Conservation (phyloP, 2,329 filamentous ascomycete genomes). For the Cladosporium austrohemisphaericum region DNA sequence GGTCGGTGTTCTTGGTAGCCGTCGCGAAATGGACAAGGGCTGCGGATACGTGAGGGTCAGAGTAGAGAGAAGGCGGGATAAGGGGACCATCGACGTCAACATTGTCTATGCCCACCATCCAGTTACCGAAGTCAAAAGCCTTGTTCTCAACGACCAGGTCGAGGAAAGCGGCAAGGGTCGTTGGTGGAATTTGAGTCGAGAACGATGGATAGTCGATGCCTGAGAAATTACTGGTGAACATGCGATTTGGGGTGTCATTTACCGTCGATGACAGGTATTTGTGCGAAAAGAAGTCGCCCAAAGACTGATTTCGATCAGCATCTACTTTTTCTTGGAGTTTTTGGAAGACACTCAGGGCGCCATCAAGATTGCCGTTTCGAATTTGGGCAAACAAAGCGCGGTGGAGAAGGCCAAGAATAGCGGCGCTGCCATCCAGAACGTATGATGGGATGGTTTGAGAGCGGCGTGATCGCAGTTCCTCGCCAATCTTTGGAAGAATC, state of each 20-base stretch:
- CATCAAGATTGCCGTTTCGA: constrained; percentile 35
- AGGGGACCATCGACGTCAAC: constrained; percentile 53
- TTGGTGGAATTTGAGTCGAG: constrained; percentile 43
- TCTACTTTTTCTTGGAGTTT: constrained; percentile 41
- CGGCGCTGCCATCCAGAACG: constrained; percentile 43
- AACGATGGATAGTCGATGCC: constrained; percentile 45
- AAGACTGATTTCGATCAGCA: constrained; percentile 40
- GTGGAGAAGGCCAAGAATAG: constrained; percentile 42
- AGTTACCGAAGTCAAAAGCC: constrained; percentile 49
- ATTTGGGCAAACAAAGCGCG: constrained; percentile 40
- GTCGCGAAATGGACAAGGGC: constrained; percentile 54
- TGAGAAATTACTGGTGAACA: constrained; percentile 30
- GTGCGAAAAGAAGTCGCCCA: constrained; percentile 40
- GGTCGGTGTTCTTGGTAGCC: constrained; percentile 42
- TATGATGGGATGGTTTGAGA: constrained; percentile 35
- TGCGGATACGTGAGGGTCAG: constrained; percentile 47
- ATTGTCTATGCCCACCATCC: constrained; percentile 52
- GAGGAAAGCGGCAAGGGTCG: constrained; percentile 46
- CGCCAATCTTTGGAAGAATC: constrained; percentile 40
- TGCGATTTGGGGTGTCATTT: constrained; percentile 1
- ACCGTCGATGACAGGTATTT: constrained; percentile 21
- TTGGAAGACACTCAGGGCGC: constrained; percentile 37
- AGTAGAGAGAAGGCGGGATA: constrained; percentile 45
- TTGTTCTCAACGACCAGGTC: constrained; percentile 40
- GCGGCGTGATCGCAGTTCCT: constrained; percentile 38